Base-by-base conservation (phyloP, 2,329 filamentous ascomycete species). In the Neodidymelliopsis sp. region DNA sequence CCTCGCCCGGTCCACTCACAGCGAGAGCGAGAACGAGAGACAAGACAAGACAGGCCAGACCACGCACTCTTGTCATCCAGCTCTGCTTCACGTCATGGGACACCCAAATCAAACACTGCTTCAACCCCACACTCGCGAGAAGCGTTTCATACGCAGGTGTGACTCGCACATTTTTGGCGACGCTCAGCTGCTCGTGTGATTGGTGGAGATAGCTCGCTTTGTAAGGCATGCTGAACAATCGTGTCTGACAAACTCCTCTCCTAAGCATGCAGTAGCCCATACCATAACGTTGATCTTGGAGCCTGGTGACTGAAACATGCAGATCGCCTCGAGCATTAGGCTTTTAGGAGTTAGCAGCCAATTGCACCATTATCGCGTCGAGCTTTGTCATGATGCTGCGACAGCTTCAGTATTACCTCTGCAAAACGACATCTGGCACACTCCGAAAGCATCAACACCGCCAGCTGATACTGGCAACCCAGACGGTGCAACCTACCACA, bases 191-290 rank as follows among this genome's bases (percentile, higher is more conserved):
- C 37, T 28, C 22, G 12, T 35, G 30, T 59, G 23, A 63, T 64
- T 66, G 62, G 59, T 35, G 40, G 43, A 23, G 23, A 13, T 22
- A 16, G 37, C 36, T 45, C 37, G 59, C 55, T 62, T 63, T 63
- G 60, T 59, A 40, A 64, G 25, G 30, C 13, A 29, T 64, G 63
- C 61, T 66, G 60, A 63, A 61, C 50, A 65, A 65, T 62, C 57
- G 40, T 44, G 37, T 59, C 57, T 66, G 63, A 65, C 63, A 66
- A 65, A 65, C 41, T 19, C 36, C 12, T 45, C 28, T 23, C n/a
- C 29, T 41, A 46, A 27, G 24, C 36, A 20, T 45, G 35, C 41
- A 45, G 39, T 43, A 43, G 39, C 30, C 50, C 50, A n/a, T 31
- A 28, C 53, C 44, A 48, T 29, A 34, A 44, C 42, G 49, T 49